phyloP scores from a whole-genome alignment of 192 early-diverging fungal genomes.

The Ambispora gerdemannii region DNA sequence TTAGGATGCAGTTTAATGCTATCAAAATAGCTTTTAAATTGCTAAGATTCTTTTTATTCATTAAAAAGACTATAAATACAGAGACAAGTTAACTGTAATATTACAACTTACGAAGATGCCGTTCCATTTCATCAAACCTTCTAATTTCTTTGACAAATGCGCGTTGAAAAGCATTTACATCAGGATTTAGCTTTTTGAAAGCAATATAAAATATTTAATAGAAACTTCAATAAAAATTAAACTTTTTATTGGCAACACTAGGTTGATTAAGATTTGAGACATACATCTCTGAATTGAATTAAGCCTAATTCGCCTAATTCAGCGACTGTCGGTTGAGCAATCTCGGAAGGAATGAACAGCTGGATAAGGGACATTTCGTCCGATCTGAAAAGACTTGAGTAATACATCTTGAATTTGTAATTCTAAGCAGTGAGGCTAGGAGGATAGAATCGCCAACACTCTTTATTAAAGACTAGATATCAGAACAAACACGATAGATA shows the following conservation, averaged over 20 bases:
- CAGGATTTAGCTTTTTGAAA: conserved; percentile 74
- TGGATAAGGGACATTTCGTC: conserved; percentile 94
- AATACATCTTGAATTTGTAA: conserved; percentile 41
- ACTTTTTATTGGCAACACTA: neutral
- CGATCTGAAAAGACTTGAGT: conserved; percentile 74
- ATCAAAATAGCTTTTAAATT: too few species aligned
- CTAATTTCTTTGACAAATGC: conserved; percentile 94
- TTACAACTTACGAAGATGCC: conserved; percentile 75
- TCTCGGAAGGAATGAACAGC: conserved; percentile 94
- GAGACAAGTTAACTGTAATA: too few species aligned
- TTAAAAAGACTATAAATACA: too few species aligned
- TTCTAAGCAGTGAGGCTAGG: too few species aligned
- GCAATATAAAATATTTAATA: neutral
- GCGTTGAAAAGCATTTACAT: conserved; percentile 95
- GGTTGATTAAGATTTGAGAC: conserved; percentile 24
- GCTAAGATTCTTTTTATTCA: too few species aligned
- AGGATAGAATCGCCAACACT: too few species aligned
- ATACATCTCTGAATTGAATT: conserved; percentile 92
- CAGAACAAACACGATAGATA: too few species aligned
- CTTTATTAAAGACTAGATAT: too few species aligned
- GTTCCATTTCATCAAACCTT: conserved; percentile 95
- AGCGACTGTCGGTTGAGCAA: conserved; percentile 85
- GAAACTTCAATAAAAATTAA: neutral
- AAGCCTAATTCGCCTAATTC: conserved; percentile 94
- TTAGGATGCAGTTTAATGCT: too few species aligned